These are phyloP conservation scores for Cystobasidium tubakii DNA, from an alignment of 768 basidiomycete genomes.

Conservation along the genomic window DNA sequence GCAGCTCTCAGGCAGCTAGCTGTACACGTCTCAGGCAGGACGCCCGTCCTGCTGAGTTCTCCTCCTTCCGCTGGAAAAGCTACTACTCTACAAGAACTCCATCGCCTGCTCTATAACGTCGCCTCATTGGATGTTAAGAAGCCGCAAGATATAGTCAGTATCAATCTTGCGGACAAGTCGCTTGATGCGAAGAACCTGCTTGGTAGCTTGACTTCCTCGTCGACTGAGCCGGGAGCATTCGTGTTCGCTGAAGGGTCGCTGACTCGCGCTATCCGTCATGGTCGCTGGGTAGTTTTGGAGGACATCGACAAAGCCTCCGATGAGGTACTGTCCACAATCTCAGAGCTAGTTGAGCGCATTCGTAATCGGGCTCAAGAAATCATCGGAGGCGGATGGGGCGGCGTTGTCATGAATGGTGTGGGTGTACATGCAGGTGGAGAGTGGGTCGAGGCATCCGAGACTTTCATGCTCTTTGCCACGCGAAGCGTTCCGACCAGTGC, in stretches of 20 bases:
- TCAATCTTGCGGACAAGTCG: constrained; percentile 91
- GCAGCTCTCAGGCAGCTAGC: constrained; percentile 62
- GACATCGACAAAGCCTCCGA: constrained; percentile 84
- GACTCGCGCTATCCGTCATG: constrained; percentile 78
- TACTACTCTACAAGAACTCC: constrained; percentile 69
- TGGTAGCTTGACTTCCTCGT: constrained; percentile 86
- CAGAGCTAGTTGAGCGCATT: constrained; percentile 68
- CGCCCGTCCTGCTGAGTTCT: constrained; percentile 77
- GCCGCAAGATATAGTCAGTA: constrained; percentile 60
- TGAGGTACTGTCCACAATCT: constrained; percentile 80
- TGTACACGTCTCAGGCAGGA: constrained; percentile 60
- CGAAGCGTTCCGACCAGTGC: constrained; percentile 57
- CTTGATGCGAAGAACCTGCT: constrained; percentile 87
- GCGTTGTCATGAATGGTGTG: constrained; percentile 57
- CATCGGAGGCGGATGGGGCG: constrained; percentile 47
- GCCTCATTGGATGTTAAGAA: constrained; percentile 40
- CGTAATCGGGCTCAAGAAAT: constrained; percentile 46
- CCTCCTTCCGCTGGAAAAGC: constrained; percentile 84
- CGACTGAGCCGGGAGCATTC: constrained; percentile 74
- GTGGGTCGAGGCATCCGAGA: constrained; percentile 66
- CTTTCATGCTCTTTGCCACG: constrained; percentile 84
- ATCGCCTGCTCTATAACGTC: constrained; percentile 59
- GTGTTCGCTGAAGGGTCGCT: constrained; percentile 95
- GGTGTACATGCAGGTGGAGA: constrained; percentile 66
- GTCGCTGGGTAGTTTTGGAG: constrained; percentile 86